These are phyloP conservation scores for Sugiyamaella sp. DNA, from an alignment of 1,139 yeast genomes.

Conservation along the genomic window DNA sequence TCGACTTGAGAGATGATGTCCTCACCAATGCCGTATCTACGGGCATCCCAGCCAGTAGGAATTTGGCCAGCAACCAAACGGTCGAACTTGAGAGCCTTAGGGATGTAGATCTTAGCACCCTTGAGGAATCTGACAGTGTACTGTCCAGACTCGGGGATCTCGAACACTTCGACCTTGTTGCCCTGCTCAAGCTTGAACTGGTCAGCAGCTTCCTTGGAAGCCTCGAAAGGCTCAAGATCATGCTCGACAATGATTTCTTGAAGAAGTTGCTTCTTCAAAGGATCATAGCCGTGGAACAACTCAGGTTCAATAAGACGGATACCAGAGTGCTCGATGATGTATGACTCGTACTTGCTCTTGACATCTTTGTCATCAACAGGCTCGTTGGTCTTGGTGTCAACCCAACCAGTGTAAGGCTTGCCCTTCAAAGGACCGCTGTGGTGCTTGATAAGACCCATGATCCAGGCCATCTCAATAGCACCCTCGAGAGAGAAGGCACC, in stretches of 20 bases:
- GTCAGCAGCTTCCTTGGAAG: slow-evolving; percentile 92
- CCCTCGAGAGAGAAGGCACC: slow-evolving; percentile 99
- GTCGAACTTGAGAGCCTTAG: slow-evolving; percentile 94
- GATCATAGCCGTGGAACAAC: slow-evolving; percentile 90
- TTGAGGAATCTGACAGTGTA: slow-evolving; percentile 85
- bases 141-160: slow-evolving; percentile 87
- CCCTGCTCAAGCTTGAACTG: slow-evolving; percentile 95
- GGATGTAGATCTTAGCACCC: slow-evolving; percentile 90
- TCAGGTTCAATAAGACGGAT: slow-evolving; percentile 96
- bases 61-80: slow-evolving; percentile 98
- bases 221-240: slow-evolving; percentile 93
- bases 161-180: slow-evolving; percentile 89
- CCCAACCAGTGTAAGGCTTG: slow-evolving; percentile 89
- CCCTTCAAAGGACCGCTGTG: slow-evolving; percentile 93
- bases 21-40: slow-evolving; percentile 90
- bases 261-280: slow-evolving; percentile 85
- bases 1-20: slow-evolving; percentile 94
- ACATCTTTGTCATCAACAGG: slow-evolving; percentile 95
- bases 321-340: slow-evolving; percentile 91
- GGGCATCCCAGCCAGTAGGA: slow-evolving; percentile 98
- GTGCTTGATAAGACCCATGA: slow-evolving; percentile 96
- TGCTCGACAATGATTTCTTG: slow-evolving; percentile 97
- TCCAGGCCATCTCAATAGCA: slow-evolving; percentile 99
- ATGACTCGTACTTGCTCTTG: slow-evolving; percentile 85
- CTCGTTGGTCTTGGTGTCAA: slow-evolving; percentile 87